Evolutionary conservation across 495 filamentous ascomycete species (phyloP), one percentile per base, ranked within the genome.

Genomic region (Achaetomiella virescens): DNA sequence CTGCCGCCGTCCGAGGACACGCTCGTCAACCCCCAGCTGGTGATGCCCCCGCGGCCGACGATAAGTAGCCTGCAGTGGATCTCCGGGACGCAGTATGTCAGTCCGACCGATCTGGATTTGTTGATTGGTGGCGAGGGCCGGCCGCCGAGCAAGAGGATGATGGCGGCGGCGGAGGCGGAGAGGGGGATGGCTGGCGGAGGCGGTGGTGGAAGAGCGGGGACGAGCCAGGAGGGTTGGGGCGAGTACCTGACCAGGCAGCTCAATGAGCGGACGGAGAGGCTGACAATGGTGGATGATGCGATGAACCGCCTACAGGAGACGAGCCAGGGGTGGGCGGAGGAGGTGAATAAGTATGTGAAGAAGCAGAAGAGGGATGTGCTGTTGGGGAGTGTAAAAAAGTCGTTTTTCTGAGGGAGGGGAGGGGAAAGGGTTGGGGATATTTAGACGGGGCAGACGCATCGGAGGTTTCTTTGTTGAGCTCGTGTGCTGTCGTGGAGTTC

Each of bases 11-110:
- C 72, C 20, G 79, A 81, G 6, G 93, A 97, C 66, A 83, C 74
- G 25, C 75, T 97, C 3, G 84, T 86, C 70, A 95, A 96, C 58
- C 81, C 86, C 5, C 74, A 85, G 56, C 80, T 84, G 14, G 62
- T 78, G 14, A 76, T 86, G 15, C 93, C 92, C 3, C 78, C 88
- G 14, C 81, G 93, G 29, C 95, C 93, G n/a, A 96, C 91, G 1
- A 98, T 98, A 44, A 91, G 88, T 9, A 96, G 93, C 59, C 66
- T 98, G 20, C 89, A 96, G 68, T 98, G 93, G 93, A 89, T 98
- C 37, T 84, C 91, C 0, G 95, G 93, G 1, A 97, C 95, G 12
- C 92, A 96, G 69, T 88, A 95, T 58, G 77, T 98, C 33, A 88
- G 88, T 17, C 85, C 89, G 14, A 75, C 85, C n/a, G 95, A 98